Evolutionary conservation across 1,284 basidiomycete species (phyloP).

Genomic region (Ganoderma boninense): DNA sequence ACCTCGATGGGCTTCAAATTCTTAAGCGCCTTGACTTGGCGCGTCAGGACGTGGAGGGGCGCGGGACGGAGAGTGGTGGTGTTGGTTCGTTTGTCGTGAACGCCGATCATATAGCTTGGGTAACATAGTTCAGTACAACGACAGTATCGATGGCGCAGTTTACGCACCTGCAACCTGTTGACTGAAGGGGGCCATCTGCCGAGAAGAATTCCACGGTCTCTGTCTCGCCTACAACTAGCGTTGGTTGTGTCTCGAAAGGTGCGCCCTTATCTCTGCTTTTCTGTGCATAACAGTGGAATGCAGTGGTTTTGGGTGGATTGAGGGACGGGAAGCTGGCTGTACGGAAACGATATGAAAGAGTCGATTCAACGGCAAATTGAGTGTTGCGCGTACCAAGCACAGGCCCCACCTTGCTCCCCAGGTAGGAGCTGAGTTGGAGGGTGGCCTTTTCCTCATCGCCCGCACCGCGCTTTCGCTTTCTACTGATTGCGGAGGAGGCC

Average conservation of each 20-base stretch:
- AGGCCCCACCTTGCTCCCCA: constrained; percentile 65
- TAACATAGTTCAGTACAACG: constrained; percentile 20
- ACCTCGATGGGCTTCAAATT: constrained; percentile 63
- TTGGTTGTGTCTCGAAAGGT: constrained; percentile 56
- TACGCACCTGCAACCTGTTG: constrained; percentile 69
- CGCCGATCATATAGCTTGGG: constrained; percentile 69
- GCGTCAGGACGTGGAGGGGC: constrained; percentile 78
- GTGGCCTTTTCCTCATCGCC: constrained; percentile 50
- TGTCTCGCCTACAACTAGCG: constrained; percentile 76
- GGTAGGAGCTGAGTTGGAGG: constrained; percentile 55
- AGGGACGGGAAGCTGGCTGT: constrained; percentile 82
- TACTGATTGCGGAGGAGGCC: constrained; percentile 40
- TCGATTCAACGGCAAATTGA: constrained; percentile 24
- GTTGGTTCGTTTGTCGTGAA: constrained; percentile 78
- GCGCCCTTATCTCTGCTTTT: constrained; percentile 44
- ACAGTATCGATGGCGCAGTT: constrained; percentile 27
- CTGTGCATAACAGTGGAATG: constrained; percentile 71
- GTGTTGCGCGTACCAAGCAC: constrained; percentile 66
- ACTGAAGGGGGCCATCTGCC: constrained; percentile 44
- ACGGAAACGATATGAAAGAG: constrained; percentile 4
- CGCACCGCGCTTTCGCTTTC: constrained; percentile 69
- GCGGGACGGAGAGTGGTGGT: constrained; percentile 73
- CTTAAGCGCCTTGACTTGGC: constrained; percentile 86
- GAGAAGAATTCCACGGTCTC: constrained; percentile 70
- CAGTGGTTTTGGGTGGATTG: constrained; percentile 63